These are phyloP conservation scores for Flammula alnicola DNA, from an alignment of 1,284 basidiomycete genomes.

Conservation along the genomic window DNA sequence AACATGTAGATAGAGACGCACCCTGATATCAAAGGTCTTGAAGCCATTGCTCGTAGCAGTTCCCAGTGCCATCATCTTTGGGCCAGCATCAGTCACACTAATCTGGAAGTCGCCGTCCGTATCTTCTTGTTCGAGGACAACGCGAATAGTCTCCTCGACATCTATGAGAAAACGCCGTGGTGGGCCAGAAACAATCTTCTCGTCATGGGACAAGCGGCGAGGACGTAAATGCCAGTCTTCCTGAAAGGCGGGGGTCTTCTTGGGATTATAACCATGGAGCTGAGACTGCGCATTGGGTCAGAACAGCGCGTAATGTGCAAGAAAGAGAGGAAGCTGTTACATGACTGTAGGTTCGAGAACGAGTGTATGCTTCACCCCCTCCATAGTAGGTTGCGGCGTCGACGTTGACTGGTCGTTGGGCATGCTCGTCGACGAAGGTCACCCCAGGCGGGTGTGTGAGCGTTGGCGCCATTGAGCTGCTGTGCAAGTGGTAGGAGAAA, in stretches of 20 bases:
- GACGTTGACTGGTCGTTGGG: slow-evolving; percentile 56
- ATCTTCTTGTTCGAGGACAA: slow-evolving; percentile 97
- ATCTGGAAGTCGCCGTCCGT: slow-evolving; percentile 98
- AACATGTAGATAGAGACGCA: slow-evolving; percentile 44
- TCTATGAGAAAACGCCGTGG: slow-evolving; percentile 95
- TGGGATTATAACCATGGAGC: slow-evolving; percentile 68
- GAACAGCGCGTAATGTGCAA: slow-evolving; percentile 17
- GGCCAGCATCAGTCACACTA: slow-evolving; percentile 94
- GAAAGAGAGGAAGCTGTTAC: slow-evolving; percentile 44
- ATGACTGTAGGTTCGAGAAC: slow-evolving; percentile 84
- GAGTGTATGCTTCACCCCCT: slow-evolving; percentile 72
- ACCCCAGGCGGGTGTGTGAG: slow-evolving; percentile 65
- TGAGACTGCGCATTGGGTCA: slow-evolving; percentile 51
- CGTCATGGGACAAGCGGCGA: slow-evolving; percentile 86
- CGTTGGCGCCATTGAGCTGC: slow-evolving; percentile 49
- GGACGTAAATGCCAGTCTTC: slow-evolving; percentile 74
- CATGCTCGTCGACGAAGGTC: slow-evolving; percentile 68
- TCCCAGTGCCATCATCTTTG: slow-evolving; percentile 94
- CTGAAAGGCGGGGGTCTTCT: slow-evolving; percentile 68
- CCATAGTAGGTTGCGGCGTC: slow-evolving; percentile 87
- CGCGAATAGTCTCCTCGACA: slow-evolving; percentile 97
- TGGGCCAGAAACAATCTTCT: slow-evolving; percentile 72
- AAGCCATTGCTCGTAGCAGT: slow-evolving; percentile 98
- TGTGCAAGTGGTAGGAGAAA: background rate
- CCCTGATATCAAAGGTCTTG: slow-evolving; percentile 94